Base-by-base conservation (phyloP, 1,139 yeast species). In the Hemisphaericaspora xylofermentans region DNA sequence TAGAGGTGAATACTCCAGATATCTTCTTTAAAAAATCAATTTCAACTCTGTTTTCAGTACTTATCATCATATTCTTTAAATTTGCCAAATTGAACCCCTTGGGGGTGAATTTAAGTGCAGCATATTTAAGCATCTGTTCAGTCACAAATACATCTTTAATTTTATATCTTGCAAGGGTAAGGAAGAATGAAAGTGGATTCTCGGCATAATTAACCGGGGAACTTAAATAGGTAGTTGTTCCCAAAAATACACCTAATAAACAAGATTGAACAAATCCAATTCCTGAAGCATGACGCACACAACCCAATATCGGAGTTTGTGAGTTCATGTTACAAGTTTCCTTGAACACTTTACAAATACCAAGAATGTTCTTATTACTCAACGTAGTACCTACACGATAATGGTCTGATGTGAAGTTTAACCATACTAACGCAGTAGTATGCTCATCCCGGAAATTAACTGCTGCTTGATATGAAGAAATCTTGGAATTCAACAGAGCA, bases 71-170 rank as follows among this genome's bases (percentile, higher is more conserved):
- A 56, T 93, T 93, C 51, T 84, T 84, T 46, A 93, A 73, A 43
- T 75, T 74, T 10, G 80, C 74, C 41, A 93, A 67, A 41, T 78
- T 71, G 46, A 79, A 80, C 1, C 86, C 88, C 49, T 78, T 80
- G 0, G 89, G 84, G n/a, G 79, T 74, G 51, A 80, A 67, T 38
- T 72, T 75, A 13, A 72, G 71, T 38, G 88, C 76, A 0, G 95
- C 86, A 58, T 88, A 85, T 41, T 79, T 80, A 43, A 93, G 70
- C 88, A 89, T 85, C 48, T 87, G 95, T 25, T 85, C 84, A 0
- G 96, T 88, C 6, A 91, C 82, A 61, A 82, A 89, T 3, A 89
- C 82, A 60, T 93, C 96, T 55, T 88, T 88, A 33, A 93, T 87
- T 57, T 83, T 87, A 59, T 83, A 78, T 38, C 93, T 75, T 6